Conservation (phyloP, 1,284 basidiomycete genomes). For the Ustilago hordei region DNA sequence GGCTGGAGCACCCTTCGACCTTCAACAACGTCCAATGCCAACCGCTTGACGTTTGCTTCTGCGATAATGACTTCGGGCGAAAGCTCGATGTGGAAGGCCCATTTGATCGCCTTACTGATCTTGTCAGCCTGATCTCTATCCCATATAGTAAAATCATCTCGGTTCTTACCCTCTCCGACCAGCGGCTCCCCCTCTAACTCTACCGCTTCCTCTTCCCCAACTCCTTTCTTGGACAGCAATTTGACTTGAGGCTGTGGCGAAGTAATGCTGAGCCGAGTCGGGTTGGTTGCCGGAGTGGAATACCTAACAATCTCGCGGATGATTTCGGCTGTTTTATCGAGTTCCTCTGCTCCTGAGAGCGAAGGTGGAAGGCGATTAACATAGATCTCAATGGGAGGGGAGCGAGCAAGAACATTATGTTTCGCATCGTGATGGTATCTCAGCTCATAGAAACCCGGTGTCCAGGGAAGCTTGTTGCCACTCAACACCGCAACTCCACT, state of each 20-base stretch:
- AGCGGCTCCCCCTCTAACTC: neutral
- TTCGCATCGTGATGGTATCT: slow-evolving; percentile 75
- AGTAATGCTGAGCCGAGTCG: slow-evolving; percentile 27
- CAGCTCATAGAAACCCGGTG: slow-evolving; percentile 87
- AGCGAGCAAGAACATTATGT: slow-evolving; percentile 90
- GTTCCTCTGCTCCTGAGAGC: slow-evolving; percentile 70
- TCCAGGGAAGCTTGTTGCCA: slow-evolving; percentile 79
- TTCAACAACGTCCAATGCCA: slow-evolving; percentile 82
- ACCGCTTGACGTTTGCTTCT: slow-evolving; percentile 85
- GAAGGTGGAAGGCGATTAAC: slow-evolving; percentile 78
- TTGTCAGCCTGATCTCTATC: slow-evolving; percentile 86
- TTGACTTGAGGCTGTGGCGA: neutral
- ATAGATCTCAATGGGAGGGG: slow-evolving; percentile 86
- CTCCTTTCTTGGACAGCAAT: neutral
- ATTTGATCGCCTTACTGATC: slow-evolving; percentile 81
- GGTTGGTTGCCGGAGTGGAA: slow-evolving; percentile 20
- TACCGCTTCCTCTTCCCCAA: neutral
- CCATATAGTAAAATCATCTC: slow-evolving; percentile 96
- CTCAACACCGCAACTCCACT: slow-evolving; percentile 67
- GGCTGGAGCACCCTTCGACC: slow-evolving; percentile 78
- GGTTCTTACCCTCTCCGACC: slow-evolving; percentile 71
- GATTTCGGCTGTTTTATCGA: slow-evolving; percentile 74
- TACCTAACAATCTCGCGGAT: slow-evolving; percentile 75
- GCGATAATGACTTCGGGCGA: slow-evolving; percentile 89
- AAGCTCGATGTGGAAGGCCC: slow-evolving; percentile 88